Base-by-base conservation (phyloP, 306 rosid genomes). In the Argentina anserina region DNA sequence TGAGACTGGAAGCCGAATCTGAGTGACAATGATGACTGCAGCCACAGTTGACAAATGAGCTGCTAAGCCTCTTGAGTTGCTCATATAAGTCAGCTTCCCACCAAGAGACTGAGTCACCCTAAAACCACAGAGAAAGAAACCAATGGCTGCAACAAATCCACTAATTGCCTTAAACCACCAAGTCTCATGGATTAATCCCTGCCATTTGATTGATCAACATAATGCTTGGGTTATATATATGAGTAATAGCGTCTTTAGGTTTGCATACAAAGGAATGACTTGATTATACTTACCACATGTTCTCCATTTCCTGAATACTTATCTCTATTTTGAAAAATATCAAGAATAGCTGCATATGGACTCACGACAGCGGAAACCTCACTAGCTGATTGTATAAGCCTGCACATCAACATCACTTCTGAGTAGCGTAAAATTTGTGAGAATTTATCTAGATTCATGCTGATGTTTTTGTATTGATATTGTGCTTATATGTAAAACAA, bases 11-110 rank as follows among this genome's bases (percentile, higher is more conserved):
- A 78, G 73, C 53, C 66, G 72, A 42, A 66, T 42, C 52, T 14
- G 53, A 45, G 55, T 47, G 25, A 78, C 69, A 21, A 58, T 21
- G 40, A 78, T 66, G 18, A 66, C 58, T 23, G 74, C 55, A 45
- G 61, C 68, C 2, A 66, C 81, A 40, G 73, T 36, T 14, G 81
- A 72, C 68, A 78, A 2, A 34, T 78, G 77, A 5, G 81, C 70
- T 31, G 65, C 77, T 15, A 78, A 45, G 9, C 78, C 81, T 78
- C 81, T 72, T 26, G 78, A 78, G 74, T 78, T 72, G 43, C 78
- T 78, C 13, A 45, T 47, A 14, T 78, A 78, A 63, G 63, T 78
- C 73, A 78, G 65, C 73, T 34, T 78, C 37, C 81, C 81, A 8
- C 81, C 77, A 7, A 71, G 69, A 39, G 68, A 64, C 3, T 53